These are phyloP conservation scores for Pseudisothecium myosuroides DNA, from an alignment of 225 moss, liverwort and hornwort genomes.

Conservation along the genomic window DNA sequence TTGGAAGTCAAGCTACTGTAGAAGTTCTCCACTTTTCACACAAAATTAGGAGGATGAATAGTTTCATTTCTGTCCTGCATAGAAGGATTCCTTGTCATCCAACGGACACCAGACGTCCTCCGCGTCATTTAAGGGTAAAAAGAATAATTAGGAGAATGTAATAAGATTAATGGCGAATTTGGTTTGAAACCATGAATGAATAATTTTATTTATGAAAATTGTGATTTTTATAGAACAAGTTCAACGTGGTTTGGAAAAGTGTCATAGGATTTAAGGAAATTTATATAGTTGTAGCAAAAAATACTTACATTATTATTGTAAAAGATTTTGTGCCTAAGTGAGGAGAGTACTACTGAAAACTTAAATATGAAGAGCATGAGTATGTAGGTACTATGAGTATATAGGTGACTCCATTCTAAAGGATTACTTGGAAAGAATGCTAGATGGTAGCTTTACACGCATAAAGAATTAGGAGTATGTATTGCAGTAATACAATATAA, in stretches of 20 bases:
- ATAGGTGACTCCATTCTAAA: neutral
- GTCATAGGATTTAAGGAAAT: neutral
- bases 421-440: neutral
- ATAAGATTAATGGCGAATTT: neutral
- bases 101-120: too few relatives aligned
- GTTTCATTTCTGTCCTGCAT: too few relatives aligned
- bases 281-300: neutral
- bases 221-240: neutral
- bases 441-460: rapidly evolving
- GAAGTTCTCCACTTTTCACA: too few relatives aligned
- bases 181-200: neutral
- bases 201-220: neutral
- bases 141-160: neutral
- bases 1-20: too few relatives aligned
- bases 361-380: neutral
- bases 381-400: neutral
- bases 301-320: neutral
- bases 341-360: neutral
- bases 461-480: too few relatives aligned
- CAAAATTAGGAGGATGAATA: too few relatives aligned
- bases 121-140: too few relatives aligned
- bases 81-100: too few relatives aligned
- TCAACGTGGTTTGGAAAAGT: neutral
- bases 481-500: too few relatives aligned
- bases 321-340: neutral